Base-by-base conservation (phyloP, 768 basidiomycete genomes). In the Naganishia antarctica region DNA sequence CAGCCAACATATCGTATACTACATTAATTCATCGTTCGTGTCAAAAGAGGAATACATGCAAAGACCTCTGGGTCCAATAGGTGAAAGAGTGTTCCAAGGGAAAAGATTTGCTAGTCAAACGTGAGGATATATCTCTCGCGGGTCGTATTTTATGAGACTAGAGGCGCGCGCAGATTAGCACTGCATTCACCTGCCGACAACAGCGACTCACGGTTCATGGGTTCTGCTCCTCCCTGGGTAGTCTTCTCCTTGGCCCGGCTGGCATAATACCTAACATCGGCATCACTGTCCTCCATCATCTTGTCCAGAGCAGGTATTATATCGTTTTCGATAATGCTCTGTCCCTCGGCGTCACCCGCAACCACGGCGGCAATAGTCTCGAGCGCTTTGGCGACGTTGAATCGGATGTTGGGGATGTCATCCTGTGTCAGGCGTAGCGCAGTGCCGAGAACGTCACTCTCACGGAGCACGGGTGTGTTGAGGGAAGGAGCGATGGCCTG, bases 371-470 rank as follows among this genome's bases (percentile, higher is more conserved):
- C 90, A 70, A 97, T 83, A 15, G 91, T 85, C 80, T 98, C 94
- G 70, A 98, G 81, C 28, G 89, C 87, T 78, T 97, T 98, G 26
- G 93, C 89, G 29, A 98, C 93, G 76, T 98, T 98, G 83, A 99
- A 99, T 40, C 96, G 90, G 77, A 99, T 98, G 79, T 99, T 99
- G 60, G 96, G 96, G 74, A 99, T 98, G 12, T 90, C 86, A 75
- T 99, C 96, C 58, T 82, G 81, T 16, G 89, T 86, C 47, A 99
- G 84, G 64, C 86, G 83, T 63, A 94, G 80, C 53, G 98, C 83
- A 41, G 89, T 87, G 25, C 86, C 85, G 66, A 97, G 84, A 71
- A 98, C 87, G 2, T 71, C 71, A 59, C 89, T 88, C 50, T 87
- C 82, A 32, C 85, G 85, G 69, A 97, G 84, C 69, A 91, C 90